These are phyloP conservation scores for Tilletia walkeri DNA, from an alignment of 1,284 basidiomycete genomes.

Conservation along the genomic window DNA sequence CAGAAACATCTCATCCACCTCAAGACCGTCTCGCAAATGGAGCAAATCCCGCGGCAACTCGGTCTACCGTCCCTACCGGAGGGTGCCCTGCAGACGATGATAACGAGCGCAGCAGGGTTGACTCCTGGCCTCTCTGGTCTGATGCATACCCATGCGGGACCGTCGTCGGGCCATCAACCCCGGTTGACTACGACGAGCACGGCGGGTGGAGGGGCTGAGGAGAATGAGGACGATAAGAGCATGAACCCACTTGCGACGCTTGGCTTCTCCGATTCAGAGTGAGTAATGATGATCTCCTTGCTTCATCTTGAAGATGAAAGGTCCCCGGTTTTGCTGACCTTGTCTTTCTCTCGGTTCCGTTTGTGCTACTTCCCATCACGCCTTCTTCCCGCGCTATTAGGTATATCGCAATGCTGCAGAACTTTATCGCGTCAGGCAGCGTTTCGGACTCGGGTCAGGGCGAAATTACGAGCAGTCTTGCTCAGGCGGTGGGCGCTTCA, in stretches of 20 bases:
- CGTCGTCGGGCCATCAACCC: too few species aligned
- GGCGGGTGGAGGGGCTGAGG: background rate
- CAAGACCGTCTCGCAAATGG: constrained; percentile 71
- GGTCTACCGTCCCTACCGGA: constrained; percentile 28
- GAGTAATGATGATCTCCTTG: background rate
- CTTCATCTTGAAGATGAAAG: background rate
- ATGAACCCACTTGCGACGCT: constrained; percentile 45
- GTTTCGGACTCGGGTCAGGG: constrained; percentile 31
- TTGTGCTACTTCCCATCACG: background rate
- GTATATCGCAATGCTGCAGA: constrained; percentile 50
- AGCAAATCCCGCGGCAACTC: constrained; percentile 31
- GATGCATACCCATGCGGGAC: too few species aligned
- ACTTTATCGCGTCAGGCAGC: constrained; percentile 42
- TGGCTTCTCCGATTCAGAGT: constrained; percentile 49
- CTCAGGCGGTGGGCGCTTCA: constrained; percentile 5
- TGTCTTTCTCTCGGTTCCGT: background rate
- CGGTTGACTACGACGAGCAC: background rate
- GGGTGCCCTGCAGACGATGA: constrained; percentile 23
- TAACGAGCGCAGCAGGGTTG: constrained; percentile 22
- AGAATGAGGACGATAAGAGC: constrained; percentile 23
- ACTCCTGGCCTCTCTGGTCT: background rate
- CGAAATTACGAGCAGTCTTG: constrained; percentile 9
- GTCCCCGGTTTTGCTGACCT: background rate
- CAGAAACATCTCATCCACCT: constrained; percentile 87
- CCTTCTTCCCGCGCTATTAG: background rate